Evolutionary conservation across 805 yeast species (phyloP).

Genomic region (Candida methanosorbosa): DNA sequence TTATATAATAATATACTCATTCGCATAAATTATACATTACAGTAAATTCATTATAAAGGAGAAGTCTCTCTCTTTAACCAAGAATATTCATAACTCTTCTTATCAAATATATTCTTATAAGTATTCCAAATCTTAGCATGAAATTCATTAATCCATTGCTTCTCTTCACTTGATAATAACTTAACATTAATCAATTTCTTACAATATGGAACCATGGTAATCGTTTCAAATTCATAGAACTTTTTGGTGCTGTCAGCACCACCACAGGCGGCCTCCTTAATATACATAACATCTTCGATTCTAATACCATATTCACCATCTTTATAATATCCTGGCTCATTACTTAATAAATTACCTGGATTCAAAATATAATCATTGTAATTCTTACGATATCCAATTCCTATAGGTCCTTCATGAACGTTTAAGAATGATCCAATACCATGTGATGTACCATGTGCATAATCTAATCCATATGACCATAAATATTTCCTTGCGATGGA

Average conservation of each 20-base stretch:
- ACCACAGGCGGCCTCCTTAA: slow-evolving; percentile 27
- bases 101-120: slow-evolving; percentile 28
- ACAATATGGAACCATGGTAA: slow-evolving; percentile 52
- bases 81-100: slow-evolving; percentile 28
- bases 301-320: slow-evolving; percentile 54
- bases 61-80: slow-evolving; percentile 46
- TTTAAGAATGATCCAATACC: slow-evolving; percentile 55
- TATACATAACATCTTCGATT: slow-evolving; percentile 41
- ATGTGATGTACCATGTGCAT: slow-evolving; percentile 59
- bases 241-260: slow-evolving; percentile 27
- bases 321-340: slow-evolving; percentile 58
- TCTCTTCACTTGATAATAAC: slow-evolving; percentile 37
- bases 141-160: slow-evolving; percentile 39
- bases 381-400: slow-evolving; percentile 47
- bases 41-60: slow-evolving; percentile 7
- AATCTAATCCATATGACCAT: slow-evolving; percentile 50
- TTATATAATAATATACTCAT: neutral
- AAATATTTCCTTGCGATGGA: slow-evolving; percentile 49
- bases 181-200: slow-evolving; percentile 37
- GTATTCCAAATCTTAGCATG: slow-evolving; percentile 39
- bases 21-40: no score
- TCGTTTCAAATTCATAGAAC: slow-evolving; percentile 44
- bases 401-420: slow-evolving; percentile 58
- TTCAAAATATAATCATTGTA: slow-evolving; percentile 35
- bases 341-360: slow-evolving; percentile 47